These are phyloP conservation scores for Aeminium ludgeri DNA, from an alignment of 495 filamentous ascomycete genomes.

Conservation along the genomic window DNA sequence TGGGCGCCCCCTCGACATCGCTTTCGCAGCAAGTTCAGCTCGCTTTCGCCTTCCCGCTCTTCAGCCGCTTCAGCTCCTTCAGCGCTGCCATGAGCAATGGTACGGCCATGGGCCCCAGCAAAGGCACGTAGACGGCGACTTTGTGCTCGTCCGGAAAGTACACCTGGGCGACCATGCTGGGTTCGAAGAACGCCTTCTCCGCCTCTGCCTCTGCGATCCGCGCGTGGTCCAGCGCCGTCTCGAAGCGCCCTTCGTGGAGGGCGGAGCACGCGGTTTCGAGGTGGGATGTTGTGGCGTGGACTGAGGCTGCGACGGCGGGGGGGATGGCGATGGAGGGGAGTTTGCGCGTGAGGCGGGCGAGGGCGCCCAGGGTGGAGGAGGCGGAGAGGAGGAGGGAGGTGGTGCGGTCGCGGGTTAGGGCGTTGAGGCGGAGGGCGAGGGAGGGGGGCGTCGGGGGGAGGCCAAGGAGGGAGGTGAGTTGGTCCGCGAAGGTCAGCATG, in stretches of 20 bases:
- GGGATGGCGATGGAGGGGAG: conserved; percentile 86
- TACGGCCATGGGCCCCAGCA: conserved; percentile 83
- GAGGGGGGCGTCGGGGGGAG: conserved; percentile 63
- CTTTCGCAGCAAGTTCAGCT: conserved; percentile 7
- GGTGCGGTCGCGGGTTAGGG: conserved; percentile 64
- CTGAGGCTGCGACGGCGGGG: conserved; percentile 64
- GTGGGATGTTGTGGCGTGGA: conserved; percentile 60
- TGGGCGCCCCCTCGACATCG: too few relatives aligned
- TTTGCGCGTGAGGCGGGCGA: conserved; percentile 70
- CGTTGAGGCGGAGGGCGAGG: conserved; percentile 69
- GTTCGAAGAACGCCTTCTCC: conserved; percentile 94
- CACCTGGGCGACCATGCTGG: conserved; percentile 95
- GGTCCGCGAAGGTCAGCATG: conserved; percentile 77
- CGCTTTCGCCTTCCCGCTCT: conserved; percentile 4
- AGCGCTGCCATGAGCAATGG: conserved; percentile 66
- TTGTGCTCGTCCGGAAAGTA: conserved; percentile 98
- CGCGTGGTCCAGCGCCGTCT: conserved; percentile 55
- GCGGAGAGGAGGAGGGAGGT: conserved; percentile 78
- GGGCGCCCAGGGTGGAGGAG: conserved; percentile 81
- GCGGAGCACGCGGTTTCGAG: conserved; percentile 59
- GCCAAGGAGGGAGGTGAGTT: conserved; percentile 77
- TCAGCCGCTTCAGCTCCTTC: conserved; percentile 59
- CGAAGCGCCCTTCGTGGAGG: conserved; percentile 47
- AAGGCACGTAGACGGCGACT: conserved; percentile 85
- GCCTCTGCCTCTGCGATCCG: conserved; percentile 74